Evolutionary conservation across 306 rosid genomes (phyloP), one percentile per base, ranked within the genome.

Genomic region (Fagus crenata): DNA sequence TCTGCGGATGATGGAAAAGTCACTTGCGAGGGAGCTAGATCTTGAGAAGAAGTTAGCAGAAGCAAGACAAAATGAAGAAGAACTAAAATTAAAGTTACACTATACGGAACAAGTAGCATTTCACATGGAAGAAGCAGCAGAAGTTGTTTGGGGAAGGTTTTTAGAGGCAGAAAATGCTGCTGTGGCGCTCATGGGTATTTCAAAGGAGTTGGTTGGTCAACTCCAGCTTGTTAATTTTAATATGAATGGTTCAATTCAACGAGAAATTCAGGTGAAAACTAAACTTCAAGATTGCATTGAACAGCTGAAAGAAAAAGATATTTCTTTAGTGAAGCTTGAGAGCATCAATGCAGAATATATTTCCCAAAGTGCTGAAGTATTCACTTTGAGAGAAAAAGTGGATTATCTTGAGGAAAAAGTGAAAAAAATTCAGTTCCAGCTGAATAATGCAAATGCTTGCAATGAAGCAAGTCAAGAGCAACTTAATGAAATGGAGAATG

Each of bases 131-230:
- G 98, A 91, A 82, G 88, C 97, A 22, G 89, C 96, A 6, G 89
- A 88, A 87, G 91, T 91, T 69, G 92, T 95, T 83, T 95, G 97
- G 98, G 97, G 97, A 83, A 89, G 98, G 83, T 95, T 95, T 81
- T 81, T 96, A 41, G 99, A 96, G 87, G 99, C 97, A n/a, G 98
- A 96, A 63, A 92, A 86, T 84, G 87, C 91, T 36, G 77, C 89
- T 1, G 98, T 88, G 87, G 89, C 84, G 76, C 89, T 92, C 70
- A 88, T 84, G 91, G 97, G 97, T 53, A 88, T 91, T 81, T 92
- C 98, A 7, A 90, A 85, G 86, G 91, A 90, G 69, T 75, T 92
- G 67, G 80, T 88, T 75, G 92, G 97, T 49, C 85, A 85, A 69
- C 88, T 91, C 76, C 97, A 91, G 83, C 79, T 84, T 15, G 79